Conservation (phyloP, 805 yeast species). For the Saturnispora mendoncae region DNA sequence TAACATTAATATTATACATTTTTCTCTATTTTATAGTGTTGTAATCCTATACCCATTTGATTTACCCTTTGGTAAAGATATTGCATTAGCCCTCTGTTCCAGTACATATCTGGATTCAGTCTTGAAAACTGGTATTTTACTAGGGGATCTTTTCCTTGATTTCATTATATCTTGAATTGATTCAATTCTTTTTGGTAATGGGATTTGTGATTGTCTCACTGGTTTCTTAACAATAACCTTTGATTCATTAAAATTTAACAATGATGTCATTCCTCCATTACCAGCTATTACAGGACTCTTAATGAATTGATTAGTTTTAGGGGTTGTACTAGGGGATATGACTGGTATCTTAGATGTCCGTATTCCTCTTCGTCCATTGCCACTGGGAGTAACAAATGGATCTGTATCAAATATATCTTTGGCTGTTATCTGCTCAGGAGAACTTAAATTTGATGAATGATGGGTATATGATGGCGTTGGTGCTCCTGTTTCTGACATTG, state of each 20-base stretch:
- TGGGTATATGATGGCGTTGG: too few relatives aligned
- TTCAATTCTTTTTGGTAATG: conserved; percentile 16
- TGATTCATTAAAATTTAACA: too few relatives aligned
- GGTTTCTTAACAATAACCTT: not conserved
- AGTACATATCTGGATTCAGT: not conserved
- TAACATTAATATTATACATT: conserved; percentile 10
- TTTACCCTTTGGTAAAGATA: not conserved
- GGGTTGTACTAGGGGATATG: conserved; percentile 14
- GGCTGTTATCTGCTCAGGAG: conserved; percentile 12
- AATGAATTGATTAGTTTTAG: conserved; percentile 9
- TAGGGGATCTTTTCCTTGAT: not conserved
- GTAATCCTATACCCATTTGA: not conserved
- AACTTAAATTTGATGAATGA: conserved; percentile 17
- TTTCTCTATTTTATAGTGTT: not conserved
- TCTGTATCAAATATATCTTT: conserved; percentile 16
- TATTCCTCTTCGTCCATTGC: conserved; percentile 10
- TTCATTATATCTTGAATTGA: not conserved
- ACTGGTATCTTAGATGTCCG: conserved; percentile 10
- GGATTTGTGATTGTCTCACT: not conserved
- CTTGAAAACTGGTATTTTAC: conserved; percentile 1
- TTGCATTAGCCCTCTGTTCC: not conserved
- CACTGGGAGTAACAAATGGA: conserved; percentile 27
- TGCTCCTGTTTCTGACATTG: not conserved
- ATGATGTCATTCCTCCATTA: not conserved
- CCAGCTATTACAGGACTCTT: not conserved